Base-by-base conservation (phyloP, 306 rosid genomes). In the Styphnolobium japonicum region DNA sequence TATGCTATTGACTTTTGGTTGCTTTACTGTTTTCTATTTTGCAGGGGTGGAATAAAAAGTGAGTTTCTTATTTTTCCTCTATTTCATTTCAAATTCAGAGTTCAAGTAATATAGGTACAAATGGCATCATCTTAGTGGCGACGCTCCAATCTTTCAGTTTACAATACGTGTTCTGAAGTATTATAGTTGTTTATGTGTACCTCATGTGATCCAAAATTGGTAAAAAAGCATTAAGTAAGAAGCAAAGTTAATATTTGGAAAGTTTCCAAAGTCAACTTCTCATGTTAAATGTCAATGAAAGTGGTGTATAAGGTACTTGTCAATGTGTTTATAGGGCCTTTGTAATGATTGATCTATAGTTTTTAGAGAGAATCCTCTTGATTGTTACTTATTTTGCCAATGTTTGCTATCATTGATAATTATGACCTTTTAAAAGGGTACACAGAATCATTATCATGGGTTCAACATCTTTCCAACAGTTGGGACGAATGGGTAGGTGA, bases 21-120 rank as follows among this genome's bases (percentile, higher is more conserved):
- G 70, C 48, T 68, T 48, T 61, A 25, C 21, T 23, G 68, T 52
- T 85, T 88, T 40, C 37, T 85, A 37, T 87, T 88, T 89, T 90
- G 92, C 99, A 96, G 99, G 99, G 99, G 60, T 96, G 99, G 99
- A 96, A 90, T 81, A 96, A 96, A 88, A 96, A 91, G 99, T 95
- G 81, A 95, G 97, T 85, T 71, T 80, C 62, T 72, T 68, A 72
- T 49, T 61, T 83, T 87, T 55, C 57, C 5, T 48, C 48, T 71
- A 66, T 80, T 56, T 85, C 71, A 67, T 70, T 65, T 76, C 58
- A 39, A 29, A 67, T 81, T 53, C 23, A 65, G 22, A 57, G 39
- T 83, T 80, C 25, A 27, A 67, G 46, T 56, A 64, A 27, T 57
- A 23, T 49, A 70, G 67, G 79, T 78, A 57, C 69, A 68, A 46